Evolutionary conservation across 208 protist genomes (phyloP).

Genomic region (Trypanosomatidae sp.): DNA sequence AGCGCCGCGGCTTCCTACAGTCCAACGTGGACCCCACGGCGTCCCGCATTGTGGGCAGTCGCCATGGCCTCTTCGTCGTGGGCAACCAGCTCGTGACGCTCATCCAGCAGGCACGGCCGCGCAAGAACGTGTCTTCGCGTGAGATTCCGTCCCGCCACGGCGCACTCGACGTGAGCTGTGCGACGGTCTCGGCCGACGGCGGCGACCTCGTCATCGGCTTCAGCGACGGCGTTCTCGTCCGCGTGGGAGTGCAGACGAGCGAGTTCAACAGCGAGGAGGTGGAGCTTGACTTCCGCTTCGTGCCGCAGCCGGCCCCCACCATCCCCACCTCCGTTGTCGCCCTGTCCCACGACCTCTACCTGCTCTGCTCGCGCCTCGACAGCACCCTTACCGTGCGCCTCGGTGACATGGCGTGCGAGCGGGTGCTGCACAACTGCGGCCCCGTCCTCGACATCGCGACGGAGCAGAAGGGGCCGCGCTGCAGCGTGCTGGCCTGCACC

Average conservation of each 20-base stretch:
- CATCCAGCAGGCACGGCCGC: constrained; percentile 24
- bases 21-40: constrained; percentile 68
- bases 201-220: constrained; percentile 32
- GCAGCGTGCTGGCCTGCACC: constrained; percentile 69
- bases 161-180: constrained; percentile 21
- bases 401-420: constrained; percentile 28
- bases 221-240: constrained; percentile 30
- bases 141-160: constrained; percentile 19
- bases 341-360: constrained; percentile 22
- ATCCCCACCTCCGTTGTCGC: constrained; percentile 27
- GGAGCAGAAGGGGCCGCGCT: constrained; percentile 35
- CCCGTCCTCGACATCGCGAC: constrained; percentile 73
- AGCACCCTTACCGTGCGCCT: constrained; percentile 52
- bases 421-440: constrained; percentile 64
- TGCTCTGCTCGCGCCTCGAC: constrained; percentile 62
- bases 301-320: constrained; percentile 25
- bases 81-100: constrained; percentile 64
- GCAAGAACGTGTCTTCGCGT: constrained; percentile 26
- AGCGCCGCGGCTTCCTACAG: constrained; percentile 36
- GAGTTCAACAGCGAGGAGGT: constrained; percentile 6
- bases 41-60: constrained; percentile 33
- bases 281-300: constrained; percentile 29
- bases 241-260: constrained; percentile 11
- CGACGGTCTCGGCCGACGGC: constrained; percentile 11
- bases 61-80: constrained; percentile 60